Conservation (phyloP, 2,329 filamentous ascomycete genomes). For the Hymenoscyphus linearis region DNA sequence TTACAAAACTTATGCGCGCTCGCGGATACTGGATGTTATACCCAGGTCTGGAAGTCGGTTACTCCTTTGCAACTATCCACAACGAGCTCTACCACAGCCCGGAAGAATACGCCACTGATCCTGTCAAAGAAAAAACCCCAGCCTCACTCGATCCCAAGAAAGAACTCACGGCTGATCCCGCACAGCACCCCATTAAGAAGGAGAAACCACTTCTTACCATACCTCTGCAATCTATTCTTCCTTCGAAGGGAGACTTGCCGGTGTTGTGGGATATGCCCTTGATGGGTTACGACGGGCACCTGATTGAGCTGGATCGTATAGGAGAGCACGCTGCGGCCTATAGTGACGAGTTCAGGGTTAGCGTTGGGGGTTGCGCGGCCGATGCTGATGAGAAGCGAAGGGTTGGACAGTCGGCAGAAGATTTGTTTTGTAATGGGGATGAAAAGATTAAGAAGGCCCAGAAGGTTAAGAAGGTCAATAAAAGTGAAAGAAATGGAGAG, state of each 20-base stretch:
- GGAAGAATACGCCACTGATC: slow-evolving; percentile 53
- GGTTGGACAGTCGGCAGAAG: slow-evolving; percentile 13
- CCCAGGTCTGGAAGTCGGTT: slow-evolving; percentile 50
- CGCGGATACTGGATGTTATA: slow-evolving; percentile 78
- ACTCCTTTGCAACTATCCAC: slow-evolving; percentile 65
- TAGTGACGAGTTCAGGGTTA: slow-evolving; percentile 51
- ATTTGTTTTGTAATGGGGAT: slow-evolving; percentile 30
- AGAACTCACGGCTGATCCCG: slow-evolving; percentile 28
- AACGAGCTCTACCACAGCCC: slow-evolving; percentile 67
- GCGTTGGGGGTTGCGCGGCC: slow-evolving; percentile 59
- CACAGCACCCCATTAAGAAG: slow-evolving; percentile 24
- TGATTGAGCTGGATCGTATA: slow-evolving; percentile 37
- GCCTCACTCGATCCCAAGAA: neutral
- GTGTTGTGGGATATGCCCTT: slow-evolving; percentile 48
- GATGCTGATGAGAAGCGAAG: slow-evolving; percentile 14
- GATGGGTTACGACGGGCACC: slow-evolving; percentile 58
- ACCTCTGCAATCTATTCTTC: slow-evolving; percentile 47
- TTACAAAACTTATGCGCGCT: slow-evolving; percentile 68
- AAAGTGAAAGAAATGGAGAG: neutral
- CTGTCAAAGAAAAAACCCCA: slow-evolving; percentile 12
- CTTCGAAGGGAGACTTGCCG: slow-evolving; percentile 39
- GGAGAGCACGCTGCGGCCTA: slow-evolving; percentile 46
- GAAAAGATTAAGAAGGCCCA: slow-evolving; percentile 6
- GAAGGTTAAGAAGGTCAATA: neutral
- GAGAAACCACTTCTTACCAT: slow-evolving; percentile 39